Evolutionary conservation across 2,329 filamentous ascomycete species (phyloP).

Genomic region (Aspergillus tanneri): DNA sequence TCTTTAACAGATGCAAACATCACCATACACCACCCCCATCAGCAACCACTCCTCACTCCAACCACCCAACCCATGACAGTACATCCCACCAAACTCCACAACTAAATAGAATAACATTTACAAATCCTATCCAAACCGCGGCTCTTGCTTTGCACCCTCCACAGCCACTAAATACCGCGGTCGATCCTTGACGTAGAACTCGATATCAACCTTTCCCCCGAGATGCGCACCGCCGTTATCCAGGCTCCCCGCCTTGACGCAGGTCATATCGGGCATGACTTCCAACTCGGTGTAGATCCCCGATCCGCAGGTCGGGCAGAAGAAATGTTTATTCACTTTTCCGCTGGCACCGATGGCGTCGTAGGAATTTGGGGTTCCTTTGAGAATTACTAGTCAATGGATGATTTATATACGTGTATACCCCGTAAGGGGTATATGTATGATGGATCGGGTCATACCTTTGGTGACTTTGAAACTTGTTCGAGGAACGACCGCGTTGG

Average conservation of each 20-base stretch:
- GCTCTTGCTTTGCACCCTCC: constrained; percentile 52
- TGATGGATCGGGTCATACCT: constrained; percentile 31
- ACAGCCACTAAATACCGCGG: constrained; percentile 45
- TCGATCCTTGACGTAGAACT: constrained; percentile 56
- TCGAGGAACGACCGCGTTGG: constrained; percentile 54
- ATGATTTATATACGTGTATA: neutral
- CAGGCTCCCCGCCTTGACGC: constrained; percentile 54
- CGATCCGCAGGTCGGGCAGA: constrained; percentile 55
- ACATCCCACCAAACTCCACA: too few species aligned
- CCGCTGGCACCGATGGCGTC: constrained; percentile 51
- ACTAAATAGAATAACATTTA: too few species aligned
- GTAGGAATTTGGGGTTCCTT: constrained; percentile 50
- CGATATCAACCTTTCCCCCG: constrained; percentile 47
- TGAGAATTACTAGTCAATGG: neutral
- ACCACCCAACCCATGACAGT: too few species aligned
- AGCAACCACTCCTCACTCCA: too few species aligned
- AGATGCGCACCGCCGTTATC: constrained; percentile 51
- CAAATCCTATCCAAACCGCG: constrained; percentile 24
- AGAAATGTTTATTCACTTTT: constrained; percentile 58
- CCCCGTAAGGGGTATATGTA: neutral
- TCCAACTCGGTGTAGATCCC: constrained; percentile 55
- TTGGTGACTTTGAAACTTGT: constrained; percentile 51
- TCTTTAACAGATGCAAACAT: too few species aligned
- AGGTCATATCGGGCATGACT: constrained; percentile 52
- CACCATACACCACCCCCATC: too few species aligned